Base-by-base conservation (phyloP, 2,329 filamentous ascomycete species). In the Fonsecaea erecta region DNA sequence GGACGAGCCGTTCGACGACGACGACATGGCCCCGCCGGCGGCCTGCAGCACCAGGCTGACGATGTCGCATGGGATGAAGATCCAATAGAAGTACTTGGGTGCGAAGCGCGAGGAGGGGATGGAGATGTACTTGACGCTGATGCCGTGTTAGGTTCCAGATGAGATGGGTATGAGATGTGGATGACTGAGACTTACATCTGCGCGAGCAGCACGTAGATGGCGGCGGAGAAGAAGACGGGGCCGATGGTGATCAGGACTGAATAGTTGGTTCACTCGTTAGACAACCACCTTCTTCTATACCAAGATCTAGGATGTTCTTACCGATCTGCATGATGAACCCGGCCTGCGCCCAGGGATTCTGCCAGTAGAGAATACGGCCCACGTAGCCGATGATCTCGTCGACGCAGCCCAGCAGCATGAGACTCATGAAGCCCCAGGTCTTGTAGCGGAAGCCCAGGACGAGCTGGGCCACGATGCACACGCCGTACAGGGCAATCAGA, bases 251-350 rank as follows among this genome's bases (percentile, higher is more conserved):
- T 79, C 75, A 85, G 88, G 66, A 85, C 83, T 86, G 56, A 24
- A 12, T 32, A 24, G 24, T 18, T 4, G 26, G 54, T 57, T 43
- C 43, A 35, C 37, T 43, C 40, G 55, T 48, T 12, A 58, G 12
- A 16, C 5, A 18, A n/a, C 37, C 5, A 6, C 8, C 14, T 5
- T 2, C 48, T 3, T 6, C 40, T 30, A n/a, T 7, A 1, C 7
- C 1, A 12, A 14, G 51, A n/a, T n/a, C n/a, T n/a, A 4, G 11
- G 5, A 14, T 14, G 35, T 53, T 75, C 80, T 54, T 72, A 84
- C 84, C 78, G 68, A 89, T 88, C 73, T 90, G 86, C n/a, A 89
- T 82, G 73, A 90, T 82, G 73, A 90, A 91, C 7, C 82, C 85
- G 12, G 73, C 73, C 72, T 88, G 83, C 54, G 74, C 79, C 72